phyloP scores from a whole-genome alignment of 495 filamentous ascomycete genomes.

The Penicillium macrosclerotiorum region DNA sequence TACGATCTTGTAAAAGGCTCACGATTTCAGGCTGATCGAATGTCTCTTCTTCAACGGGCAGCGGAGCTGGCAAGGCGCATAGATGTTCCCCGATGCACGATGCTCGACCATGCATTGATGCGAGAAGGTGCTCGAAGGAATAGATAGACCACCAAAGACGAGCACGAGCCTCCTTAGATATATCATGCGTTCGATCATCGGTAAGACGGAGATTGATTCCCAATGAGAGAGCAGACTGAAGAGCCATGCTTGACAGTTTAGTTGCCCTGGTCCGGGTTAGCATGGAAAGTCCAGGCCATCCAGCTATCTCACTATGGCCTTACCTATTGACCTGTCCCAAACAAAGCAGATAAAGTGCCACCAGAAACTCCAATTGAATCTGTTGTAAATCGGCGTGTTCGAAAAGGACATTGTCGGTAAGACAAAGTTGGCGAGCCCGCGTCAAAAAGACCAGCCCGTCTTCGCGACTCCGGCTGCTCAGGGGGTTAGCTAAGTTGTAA shows the following conservation, averaged over 20 bases:
- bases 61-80: constrained; percentile 52
- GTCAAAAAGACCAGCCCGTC: constrained; percentile 58
- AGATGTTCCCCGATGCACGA: constrained; percentile 51
- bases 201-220: constrained; percentile 61
- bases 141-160: constrained; percentile 67
- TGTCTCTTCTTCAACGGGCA: constrained; percentile 53
- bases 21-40: constrained; percentile 21
- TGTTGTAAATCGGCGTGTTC: constrained; percentile 59
- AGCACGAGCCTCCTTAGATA: constrained; percentile 56
- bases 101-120: constrained; percentile 60
- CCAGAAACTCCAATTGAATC: constrained; percentile 53
- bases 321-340: constrained; percentile 62
- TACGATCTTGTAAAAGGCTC: constrained; percentile 21
- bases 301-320: not conserved
- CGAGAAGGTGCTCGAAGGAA: constrained; percentile 55
- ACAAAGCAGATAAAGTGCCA: constrained; percentile 58
- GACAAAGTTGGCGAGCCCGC: constrained; percentile 52
- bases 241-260: constrained; percentile 56
- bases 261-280: constrained; percentile 48
- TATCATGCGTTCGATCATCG: constrained; percentile 41
- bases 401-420: constrained; percentile 50
- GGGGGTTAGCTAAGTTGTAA: constrained; percentile 40
- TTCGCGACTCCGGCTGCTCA: constrained; percentile 33
- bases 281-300: not conserved
- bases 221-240: constrained; percentile 55